Conservation (phyloP, 768 basidiomycete species). For the Cystofilobasidium bisporidii region DNA sequence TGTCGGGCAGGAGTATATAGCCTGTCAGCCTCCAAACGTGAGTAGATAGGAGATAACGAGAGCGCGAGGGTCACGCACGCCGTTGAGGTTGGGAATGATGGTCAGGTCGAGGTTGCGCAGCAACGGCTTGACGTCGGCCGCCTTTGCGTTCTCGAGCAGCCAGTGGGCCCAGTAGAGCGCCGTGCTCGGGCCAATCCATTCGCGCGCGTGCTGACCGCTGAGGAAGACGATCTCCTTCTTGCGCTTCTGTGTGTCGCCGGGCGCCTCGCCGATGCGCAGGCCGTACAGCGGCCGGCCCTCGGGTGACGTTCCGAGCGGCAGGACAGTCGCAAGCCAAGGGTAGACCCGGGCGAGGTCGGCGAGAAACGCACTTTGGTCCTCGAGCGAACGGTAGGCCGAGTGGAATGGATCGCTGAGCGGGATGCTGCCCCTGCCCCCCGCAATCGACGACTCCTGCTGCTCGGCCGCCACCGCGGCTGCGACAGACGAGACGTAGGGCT, state of each 20-base stretch:
- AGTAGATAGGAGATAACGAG: no score
- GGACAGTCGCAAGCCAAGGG: conserved; percentile 47
- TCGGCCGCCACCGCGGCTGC: not conserved
- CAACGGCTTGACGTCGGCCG: conserved; percentile 47
- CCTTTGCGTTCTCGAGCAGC: conserved; percentile 49
- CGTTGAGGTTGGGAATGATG: conserved; percentile 33
- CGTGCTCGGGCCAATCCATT: conserved; percentile 75
- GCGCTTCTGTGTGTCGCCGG: conserved; percentile 22
- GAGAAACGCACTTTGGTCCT: conserved; percentile 51
- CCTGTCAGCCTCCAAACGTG: no score
- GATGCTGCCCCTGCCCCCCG: not conserved
- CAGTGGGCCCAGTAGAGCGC: conserved; percentile 64
- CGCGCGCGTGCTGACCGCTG: conserved; percentile 66
- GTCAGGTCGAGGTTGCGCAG: conserved; percentile 46
- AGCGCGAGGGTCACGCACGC: not conserved
- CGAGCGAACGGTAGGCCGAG: conserved; percentile 50
- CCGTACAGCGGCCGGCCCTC: conserved; percentile 11
- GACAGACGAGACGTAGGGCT: not conserved
- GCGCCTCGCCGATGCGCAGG: conserved; percentile 31
- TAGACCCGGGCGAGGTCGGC: conserved; percentile 45
- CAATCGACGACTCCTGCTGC: not conserved
- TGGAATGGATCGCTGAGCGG: conserved; percentile 38
- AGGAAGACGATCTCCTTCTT: conserved; percentile 56
- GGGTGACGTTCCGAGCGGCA: conserved; percentile 41
- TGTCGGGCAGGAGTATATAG: conserved; percentile 18